Evolutionary conservation across 345 rosid genomes (phyloP), one percentile per base, ranked within the genome.

Genomic region (Bruguiera gymnorhiza): DNA sequence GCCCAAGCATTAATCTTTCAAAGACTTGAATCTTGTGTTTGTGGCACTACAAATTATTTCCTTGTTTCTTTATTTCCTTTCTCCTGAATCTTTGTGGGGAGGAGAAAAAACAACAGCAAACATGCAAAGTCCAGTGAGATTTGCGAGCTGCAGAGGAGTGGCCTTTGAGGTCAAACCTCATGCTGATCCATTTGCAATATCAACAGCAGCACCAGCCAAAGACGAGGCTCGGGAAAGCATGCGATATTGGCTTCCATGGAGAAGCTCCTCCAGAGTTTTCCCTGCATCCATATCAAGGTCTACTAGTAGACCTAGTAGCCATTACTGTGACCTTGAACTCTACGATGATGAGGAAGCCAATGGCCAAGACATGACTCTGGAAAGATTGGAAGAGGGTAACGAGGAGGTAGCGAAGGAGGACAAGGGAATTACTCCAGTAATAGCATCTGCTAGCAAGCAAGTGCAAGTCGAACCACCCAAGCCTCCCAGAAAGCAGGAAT

Each of bases 141-240:
- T 87, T 69, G 80, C 87, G 20, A 89, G 96, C 75, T 89, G 90
- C 81, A 67, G 92, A 77, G 96, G 87, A 27, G 90, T 89, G 8
- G 77, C 88, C 36, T 84, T 86, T 53, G 96, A 89, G 82, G 81
- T 86, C 37, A 79, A 87, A 73, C 85, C 89, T 63, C 88, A 75
- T 63, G 79, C 68, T 8, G 73, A 78, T 71, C 89, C 85, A 7
- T 88, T 88, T 37, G 76, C 79, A 59, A 32, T 73, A 37, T 37
- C 58, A 21, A 24, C 27, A 54, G 21, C 58, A 54, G 16, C 77
- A 7, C 60, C 65, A 9, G 56, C 76, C 13, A 67, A 55, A 26
- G 29, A 63, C 3, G 55, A 66, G n/a, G 52, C 6, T 1, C 18
- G 20, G 11, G 27, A 29, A 23, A 70, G 54, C 65, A 62, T n/a